Evolutionary conservation across 805 yeast species (phyloP).

Genomic region (Wickerhamomyces kurtzmanii): DNA sequence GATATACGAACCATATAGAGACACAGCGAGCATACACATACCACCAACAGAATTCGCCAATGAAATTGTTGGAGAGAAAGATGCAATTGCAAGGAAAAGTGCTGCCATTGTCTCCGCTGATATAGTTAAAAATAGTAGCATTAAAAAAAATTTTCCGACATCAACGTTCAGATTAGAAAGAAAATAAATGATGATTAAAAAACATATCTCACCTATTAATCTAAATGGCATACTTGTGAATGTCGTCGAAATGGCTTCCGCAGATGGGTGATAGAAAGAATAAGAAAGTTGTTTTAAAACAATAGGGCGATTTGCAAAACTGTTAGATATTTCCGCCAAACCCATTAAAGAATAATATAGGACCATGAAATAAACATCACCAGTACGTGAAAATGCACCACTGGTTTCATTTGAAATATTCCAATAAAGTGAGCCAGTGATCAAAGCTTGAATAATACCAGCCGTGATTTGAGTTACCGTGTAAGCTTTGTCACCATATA

Average conservation of each 20-base stretch:
- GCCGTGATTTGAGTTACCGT: constrained; percentile 18
- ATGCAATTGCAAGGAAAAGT: constrained; percentile 44
- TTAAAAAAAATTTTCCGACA: constrained; percentile 47
- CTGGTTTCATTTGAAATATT: constrained; percentile 36
- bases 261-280: constrained; percentile 64
- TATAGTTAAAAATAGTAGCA: constrained; percentile 32
- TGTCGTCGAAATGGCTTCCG: constrained; percentile 58
- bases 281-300: constrained; percentile 64
- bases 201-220: constrained; percentile 30
- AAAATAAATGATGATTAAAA: constrained; percentile 45
- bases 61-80: constrained; percentile 36
- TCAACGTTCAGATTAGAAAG: constrained; percentile 37
- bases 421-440: constrained; percentile 55
- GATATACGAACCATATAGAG: constrained; percentile 57
- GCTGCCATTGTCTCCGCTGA: constrained; percentile 37
- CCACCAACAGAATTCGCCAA: constrained; percentile 56
- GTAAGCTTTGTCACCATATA: constrained; percentile 50
- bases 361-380: constrained; percentile 48
- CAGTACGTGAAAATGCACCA: constrained; percentile 59
- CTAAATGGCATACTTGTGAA: constrained; percentile 58
- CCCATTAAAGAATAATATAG: constrained; percentile 42
- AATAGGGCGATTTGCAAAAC: constrained; percentile 46
- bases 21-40: constrained; percentile 35
- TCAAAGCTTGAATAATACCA: constrained; percentile 43
- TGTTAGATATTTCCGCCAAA: constrained; percentile 33